A percentile compares a stretch with the other conserved stretches of the same genome.
phyloP scores from a whole-genome alignment of 805 yeast species.

The Suhomyces sp. region DNA sequence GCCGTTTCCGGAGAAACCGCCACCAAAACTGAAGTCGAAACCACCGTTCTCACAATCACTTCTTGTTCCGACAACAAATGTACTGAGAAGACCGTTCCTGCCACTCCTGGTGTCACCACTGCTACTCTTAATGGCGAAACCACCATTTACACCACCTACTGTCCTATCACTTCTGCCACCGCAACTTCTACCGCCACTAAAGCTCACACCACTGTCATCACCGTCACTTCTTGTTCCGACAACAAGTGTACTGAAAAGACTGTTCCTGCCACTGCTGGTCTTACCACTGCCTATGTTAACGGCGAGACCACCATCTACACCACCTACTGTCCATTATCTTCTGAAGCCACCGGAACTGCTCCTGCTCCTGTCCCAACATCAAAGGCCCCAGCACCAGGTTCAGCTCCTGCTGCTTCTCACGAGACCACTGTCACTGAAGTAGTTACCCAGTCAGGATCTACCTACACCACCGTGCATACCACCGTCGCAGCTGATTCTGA shows the following conservation, averaged over 20 bases:
- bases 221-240: slow-evolving; percentile 40
- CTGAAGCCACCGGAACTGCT: slow-evolving; percentile 5
- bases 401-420: slow-evolving; percentile 3
- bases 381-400: slow-evolving; percentile 4
- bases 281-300: slow-evolving; percentile 31
- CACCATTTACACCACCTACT: slow-evolving; percentile 23
- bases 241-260: slow-evolving; percentile 22
- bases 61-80: slow-evolving; percentile 36
- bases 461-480: slow-evolving; percentile 7
- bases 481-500: slow-evolving; percentile 3
- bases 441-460: slow-evolving; percentile 12
- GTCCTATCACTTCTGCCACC: slow-evolving; percentile 13
- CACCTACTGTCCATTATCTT: slow-evolving; percentile 33
- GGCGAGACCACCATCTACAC: slow-evolving; percentile 40
- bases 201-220: slow-evolving; percentile 22
- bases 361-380: slow-evolving; percentile 3
- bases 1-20: slow-evolving; percentile 19
- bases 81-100: slow-evolving; percentile 16
- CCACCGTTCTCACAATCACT: slow-evolving; percentile 35
- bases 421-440: slow-evolving; percentile 4
- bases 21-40: slow-evolving; percentile 21
- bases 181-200: slow-evolving; percentile 23
- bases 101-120: slow-evolving; percentile 20
- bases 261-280: slow-evolving; percentile 14
- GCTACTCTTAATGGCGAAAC: slow-evolving; percentile 25